A percentile compares a stretch with the other conserved stretches of the same genome.
These are phyloP conservation scores for Zymoseptoria brevis DNA, from an alignment of 2,329 filamentous ascomycete genomes.

Conservation along the genomic window DNA sequence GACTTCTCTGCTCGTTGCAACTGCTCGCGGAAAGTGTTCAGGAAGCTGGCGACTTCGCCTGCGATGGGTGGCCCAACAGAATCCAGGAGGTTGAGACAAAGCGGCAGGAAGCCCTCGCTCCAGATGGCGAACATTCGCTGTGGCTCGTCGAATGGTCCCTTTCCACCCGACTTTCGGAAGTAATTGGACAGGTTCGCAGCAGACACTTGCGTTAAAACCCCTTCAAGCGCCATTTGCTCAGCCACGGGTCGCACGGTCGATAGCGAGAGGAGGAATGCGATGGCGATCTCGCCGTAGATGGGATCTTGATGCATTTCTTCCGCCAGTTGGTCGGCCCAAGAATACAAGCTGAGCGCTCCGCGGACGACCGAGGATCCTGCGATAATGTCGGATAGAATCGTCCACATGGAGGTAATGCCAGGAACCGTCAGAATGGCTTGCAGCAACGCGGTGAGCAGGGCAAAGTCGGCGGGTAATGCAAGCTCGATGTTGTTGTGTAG, in stretches of 20 bases:
- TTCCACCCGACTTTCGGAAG: slow-evolving; percentile 59
- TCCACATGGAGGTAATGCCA: slow-evolving; percentile 52
- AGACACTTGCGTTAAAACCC: slow-evolving; percentile 68
- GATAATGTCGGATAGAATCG: slow-evolving; percentile 41
- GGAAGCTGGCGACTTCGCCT: slow-evolving; percentile 73
- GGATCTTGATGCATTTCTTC: slow-evolving; percentile 69
- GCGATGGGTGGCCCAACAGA: slow-evolving; percentile 75
- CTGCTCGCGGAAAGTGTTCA: slow-evolving; percentile 81
- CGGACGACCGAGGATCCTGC: slow-evolving; percentile 62
- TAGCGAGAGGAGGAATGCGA: slow-evolving; percentile 80
- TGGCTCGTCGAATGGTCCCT: slow-evolving; percentile 72
- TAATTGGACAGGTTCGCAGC: slow-evolving; percentile 71
- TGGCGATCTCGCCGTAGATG: slow-evolving; percentile 84
- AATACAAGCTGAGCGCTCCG: slow-evolving; percentile 79
- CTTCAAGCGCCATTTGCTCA: slow-evolving; percentile 83
- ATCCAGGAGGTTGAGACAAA: slow-evolving; percentile 80
- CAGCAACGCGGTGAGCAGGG: slow-evolving; percentile 77
- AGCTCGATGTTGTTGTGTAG: slow-evolving; percentile 54
- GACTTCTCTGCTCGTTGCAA: slow-evolving; percentile 63
- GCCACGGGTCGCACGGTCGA: slow-evolving; percentile 74
- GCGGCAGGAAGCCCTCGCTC: slow-evolving; percentile 76
- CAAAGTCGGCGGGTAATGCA: slow-evolving; percentile 64
- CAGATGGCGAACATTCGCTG: slow-evolving; percentile 79
- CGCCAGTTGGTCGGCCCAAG: slow-evolving; percentile 80
- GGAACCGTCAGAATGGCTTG: slow-evolving; percentile 77